Evolutionary conservation across 2,329 filamentous ascomycete genomes (phyloP).

Genomic region (Cercospora beticola): DNA sequence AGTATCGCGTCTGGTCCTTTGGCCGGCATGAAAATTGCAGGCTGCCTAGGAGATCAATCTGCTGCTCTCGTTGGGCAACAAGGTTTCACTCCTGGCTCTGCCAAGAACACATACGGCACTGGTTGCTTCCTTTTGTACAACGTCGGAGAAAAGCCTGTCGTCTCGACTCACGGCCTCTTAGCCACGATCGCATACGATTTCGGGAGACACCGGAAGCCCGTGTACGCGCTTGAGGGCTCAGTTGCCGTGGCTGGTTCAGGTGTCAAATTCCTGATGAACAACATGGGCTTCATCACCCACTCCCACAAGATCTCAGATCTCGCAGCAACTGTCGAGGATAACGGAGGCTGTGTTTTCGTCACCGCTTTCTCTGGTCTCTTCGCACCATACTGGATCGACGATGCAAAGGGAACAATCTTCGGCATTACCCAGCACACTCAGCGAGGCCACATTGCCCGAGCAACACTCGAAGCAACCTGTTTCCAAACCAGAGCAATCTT

Average conservation of each 20-base stretch:
- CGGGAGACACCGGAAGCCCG: constrained; percentile 53
- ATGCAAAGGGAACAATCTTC: constrained; percentile 80
- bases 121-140: constrained; percentile 90
- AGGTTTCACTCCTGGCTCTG: constrained; percentile 75
- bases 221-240: constrained; percentile 78
- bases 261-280: constrained; percentile 58
- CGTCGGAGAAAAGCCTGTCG: constrained; percentile 78
- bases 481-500: constrained; percentile 94
- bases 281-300: constrained; percentile 64
- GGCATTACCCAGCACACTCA: constrained; percentile 65
- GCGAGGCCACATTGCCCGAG: constrained; percentile 83
- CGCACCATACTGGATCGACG: constrained; percentile 92
- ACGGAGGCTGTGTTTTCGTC: constrained; percentile 80
- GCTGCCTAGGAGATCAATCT: constrained; percentile 83
- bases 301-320: constrained; percentile 64
- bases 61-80: constrained; percentile 71
- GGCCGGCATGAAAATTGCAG: constrained; percentile 69
- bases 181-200: constrained; percentile 89
- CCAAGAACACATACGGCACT: constrained; percentile 90
- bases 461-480: constrained; percentile 86
- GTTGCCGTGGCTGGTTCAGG: constrained; percentile 79
- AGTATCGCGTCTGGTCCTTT: constrained; percentile 64
- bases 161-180: constrained; percentile 78
- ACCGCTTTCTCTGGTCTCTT: constrained; percentile 90
- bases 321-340: constrained; percentile 66